These are phyloP conservation scores for Debaryomyces hansenii DNA, from an alignment of 805 yeast species.

Conservation along the genomic window DNA sequence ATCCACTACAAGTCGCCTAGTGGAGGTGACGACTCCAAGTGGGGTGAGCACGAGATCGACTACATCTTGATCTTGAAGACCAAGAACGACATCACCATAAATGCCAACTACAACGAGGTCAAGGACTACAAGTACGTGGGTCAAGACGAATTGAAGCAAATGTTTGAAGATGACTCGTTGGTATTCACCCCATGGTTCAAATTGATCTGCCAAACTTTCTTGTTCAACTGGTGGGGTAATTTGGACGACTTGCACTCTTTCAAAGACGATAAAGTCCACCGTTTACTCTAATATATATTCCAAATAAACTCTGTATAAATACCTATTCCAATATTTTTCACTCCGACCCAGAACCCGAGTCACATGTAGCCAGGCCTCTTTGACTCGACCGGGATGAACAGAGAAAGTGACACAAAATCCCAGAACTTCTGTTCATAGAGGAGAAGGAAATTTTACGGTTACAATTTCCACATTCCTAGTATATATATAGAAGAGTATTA, in stretches of 20 bases:
- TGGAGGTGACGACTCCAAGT: slow-evolving; percentile 65
- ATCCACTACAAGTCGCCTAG: slow-evolving; percentile 89
- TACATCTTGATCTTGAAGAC: slow-evolving; percentile 80
- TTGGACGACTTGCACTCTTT: slow-evolving; percentile 58
- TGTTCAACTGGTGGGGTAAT: slow-evolving; percentile 92
- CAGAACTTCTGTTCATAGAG: neutral
- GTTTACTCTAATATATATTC: slow-evolving; percentile 39
- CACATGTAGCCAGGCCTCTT: neutral
- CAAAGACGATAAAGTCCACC: slow-evolving; percentile 46
- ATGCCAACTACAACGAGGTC: slow-evolving; percentile 74
- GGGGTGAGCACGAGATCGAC: slow-evolving; percentile 99
- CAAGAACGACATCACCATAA: slow-evolving; percentile 50
- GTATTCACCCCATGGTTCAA: slow-evolving; percentile 98
- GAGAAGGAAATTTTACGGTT: neutral
- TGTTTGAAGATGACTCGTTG: slow-evolving; percentile 70
- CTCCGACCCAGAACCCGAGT: neutral
- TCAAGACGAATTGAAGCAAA: slow-evolving; percentile 60
- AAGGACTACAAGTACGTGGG: slow-evolving; percentile 76
- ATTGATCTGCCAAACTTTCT: slow-evolving; percentile 85
- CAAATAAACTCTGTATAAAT: neutral
- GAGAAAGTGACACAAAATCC: neutral
- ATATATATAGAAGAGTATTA: too few species aligned
- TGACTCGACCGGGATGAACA: neutral
- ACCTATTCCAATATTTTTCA: too few species aligned
- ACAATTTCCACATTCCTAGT: neutral